Evolutionary conservation across 495 filamentous ascomycete genomes (phyloP).

Genomic region (Tuber melanosporum): DNA sequence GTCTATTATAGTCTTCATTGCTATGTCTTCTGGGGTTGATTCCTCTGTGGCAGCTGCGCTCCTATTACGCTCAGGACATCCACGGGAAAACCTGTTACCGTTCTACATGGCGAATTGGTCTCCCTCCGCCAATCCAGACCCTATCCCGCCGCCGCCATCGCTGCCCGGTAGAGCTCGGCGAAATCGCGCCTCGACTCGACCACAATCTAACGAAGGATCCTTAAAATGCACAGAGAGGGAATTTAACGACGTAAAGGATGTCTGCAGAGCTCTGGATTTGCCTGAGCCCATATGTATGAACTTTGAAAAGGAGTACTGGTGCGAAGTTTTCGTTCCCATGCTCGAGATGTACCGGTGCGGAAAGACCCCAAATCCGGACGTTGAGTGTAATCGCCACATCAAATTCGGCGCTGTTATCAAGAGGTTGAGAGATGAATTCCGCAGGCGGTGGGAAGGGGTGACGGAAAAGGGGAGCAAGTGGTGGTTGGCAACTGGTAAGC

Average conservation of each 20-base stretch:
- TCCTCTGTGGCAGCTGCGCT: slow-evolving; percentile 38
- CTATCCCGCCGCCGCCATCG: slow-evolving; percentile 15
- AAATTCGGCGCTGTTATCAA: slow-evolving; percentile 37
- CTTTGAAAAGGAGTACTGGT: slow-evolving; percentile 41
- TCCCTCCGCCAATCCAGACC: slow-evolving; percentile 27
- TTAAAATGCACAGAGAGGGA: slow-evolving; percentile 34
- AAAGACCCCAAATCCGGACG: slow-evolving; percentile 38
- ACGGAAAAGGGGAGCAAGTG: slow-evolving; percentile 15
- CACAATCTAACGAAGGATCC: not conserved
- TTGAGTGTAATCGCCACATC: slow-evolving; percentile 39
- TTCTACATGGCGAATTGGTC: slow-evolving; percentile 42
- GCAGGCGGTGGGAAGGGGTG: not conserved
- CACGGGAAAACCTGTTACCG: slow-evolving; percentile 36
- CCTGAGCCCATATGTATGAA: slow-evolving; percentile 28
- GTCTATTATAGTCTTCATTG: slow-evolving; percentile 30
- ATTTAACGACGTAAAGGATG: slow-evolving; percentile 30
- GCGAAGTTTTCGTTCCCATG: slow-evolving; percentile 40
- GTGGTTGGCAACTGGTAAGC: slow-evolving; percentile 40
- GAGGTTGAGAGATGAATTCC: slow-evolving; percentile 27
- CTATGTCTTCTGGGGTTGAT: slow-evolving; percentile 41
- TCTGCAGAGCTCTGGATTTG: slow-evolving; percentile 30
- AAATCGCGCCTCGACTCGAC: slow-evolving; percentile 11
- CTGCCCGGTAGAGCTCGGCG: slow-evolving; percentile 12
- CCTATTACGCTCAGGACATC: slow-evolving; percentile 29
- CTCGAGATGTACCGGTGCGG: slow-evolving; percentile 31